Conservation (phyloP, 768 basidiomycete genomes). For the Dendrothele bispora region DNA sequence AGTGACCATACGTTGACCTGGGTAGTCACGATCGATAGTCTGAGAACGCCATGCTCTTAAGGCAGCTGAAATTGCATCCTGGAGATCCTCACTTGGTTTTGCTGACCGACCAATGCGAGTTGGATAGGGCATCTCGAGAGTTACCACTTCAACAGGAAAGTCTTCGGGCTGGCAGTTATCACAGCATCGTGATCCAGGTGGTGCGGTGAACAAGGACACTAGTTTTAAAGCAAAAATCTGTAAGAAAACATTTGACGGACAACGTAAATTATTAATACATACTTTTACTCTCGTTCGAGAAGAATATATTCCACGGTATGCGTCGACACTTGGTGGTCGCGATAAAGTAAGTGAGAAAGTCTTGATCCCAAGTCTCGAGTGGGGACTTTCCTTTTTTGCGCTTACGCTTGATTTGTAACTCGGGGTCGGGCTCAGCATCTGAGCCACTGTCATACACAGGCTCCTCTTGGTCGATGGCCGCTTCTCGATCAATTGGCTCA, state of each 20-base stretch:
- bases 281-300: constrained; percentile 11
- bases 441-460: neutral
- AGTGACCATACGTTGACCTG: constrained; percentile 9
- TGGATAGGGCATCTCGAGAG: neutral
- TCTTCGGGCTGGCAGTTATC: constrained; percentile 13
- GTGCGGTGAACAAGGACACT: neutral
- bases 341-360: constrained; percentile 10
- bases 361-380: constrained; percentile 2
- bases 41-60: neutral
- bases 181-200: constrained; percentile 8
- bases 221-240: neutral
- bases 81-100: neutral
- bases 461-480: neutral
- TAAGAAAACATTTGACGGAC: neutral
- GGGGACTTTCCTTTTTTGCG: neutral
- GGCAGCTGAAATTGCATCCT: constrained; percentile 9
- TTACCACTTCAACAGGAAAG: neutral
- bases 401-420: neutral
- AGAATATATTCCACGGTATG: constrained; percentile 9
- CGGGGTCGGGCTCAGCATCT: neutral
- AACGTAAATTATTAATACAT: neutral
- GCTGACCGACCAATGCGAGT: no score
- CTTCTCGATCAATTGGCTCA: neutral
- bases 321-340: constrained; percentile 6
- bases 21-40: constrained; percentile 5